Percentiles rank a stretch among this genome's conserved stretches.
Evolutionary conservation across 768 basidiomycete species (phyloP).

Genomic region (Russula brevipes): DNA sequence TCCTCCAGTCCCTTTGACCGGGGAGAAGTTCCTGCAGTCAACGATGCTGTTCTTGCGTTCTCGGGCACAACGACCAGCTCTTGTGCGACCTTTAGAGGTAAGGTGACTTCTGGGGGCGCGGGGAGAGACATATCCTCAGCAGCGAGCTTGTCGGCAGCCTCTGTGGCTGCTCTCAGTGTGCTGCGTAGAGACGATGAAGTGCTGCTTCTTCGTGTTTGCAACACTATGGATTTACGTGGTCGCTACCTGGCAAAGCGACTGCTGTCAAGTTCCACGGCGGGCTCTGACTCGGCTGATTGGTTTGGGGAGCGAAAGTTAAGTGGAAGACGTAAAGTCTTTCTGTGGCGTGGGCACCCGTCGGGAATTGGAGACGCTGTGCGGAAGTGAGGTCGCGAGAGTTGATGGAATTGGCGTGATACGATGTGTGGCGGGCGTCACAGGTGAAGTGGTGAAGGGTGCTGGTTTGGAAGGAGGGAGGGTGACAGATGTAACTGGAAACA

Average conservation of each 20-base stretch:
- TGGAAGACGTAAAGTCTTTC: constrained; percentile 5
- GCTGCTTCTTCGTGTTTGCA: constrained; percentile 7
- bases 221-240: background rate
- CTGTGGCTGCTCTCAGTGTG: constrained; percentile 13
- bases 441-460: constrained; percentile 12
- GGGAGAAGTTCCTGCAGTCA: background rate
- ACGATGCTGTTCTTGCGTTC: background rate
- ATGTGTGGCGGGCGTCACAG: background rate
- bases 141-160: constrained; percentile 9
- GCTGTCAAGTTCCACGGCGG: constrained; percentile 15
- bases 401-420: background rate
- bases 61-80: background rate
- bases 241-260: constrained; percentile 8
- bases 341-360: background rate
- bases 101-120: background rate
- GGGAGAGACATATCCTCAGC: constrained; percentile 1
- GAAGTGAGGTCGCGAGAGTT: constrained; percentile 3
- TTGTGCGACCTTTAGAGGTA: background rate
- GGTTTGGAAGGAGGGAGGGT: background rate
- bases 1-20: background rate
- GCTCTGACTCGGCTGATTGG: constrained; percentile 7
- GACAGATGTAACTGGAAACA: background rate
- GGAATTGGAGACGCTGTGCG: constrained; percentile 1
- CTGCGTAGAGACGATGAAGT: constrained; percentile 16
- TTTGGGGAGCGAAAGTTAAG: constrained; percentile 17